These are phyloP conservation scores for Phytophthora capsici DNA, from an alignment of 352 stramenopile species.

Conservation along the genomic window DNA sequence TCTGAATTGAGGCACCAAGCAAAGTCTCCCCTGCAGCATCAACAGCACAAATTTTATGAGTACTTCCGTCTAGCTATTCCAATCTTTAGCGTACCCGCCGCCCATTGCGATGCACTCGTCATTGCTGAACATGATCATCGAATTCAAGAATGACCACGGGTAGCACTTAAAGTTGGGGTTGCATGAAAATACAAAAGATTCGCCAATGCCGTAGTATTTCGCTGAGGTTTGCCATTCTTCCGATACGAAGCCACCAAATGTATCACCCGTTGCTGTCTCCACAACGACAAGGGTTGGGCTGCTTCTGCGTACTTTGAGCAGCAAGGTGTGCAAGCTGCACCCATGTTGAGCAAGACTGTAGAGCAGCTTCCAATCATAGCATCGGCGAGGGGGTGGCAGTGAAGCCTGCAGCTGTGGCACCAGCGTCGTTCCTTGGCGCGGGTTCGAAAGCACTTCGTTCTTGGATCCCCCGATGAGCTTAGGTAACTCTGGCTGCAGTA, in stretches of 20 bases:
- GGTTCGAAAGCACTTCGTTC: constrained; percentile 46
- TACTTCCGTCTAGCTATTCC: neutral
- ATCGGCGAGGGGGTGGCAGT: constrained; percentile 50
- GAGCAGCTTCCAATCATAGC: constrained; percentile 73
- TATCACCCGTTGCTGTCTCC: constrained; percentile 64
- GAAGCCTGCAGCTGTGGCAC: constrained; percentile 69
- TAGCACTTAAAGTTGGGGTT: constrained; percentile 67
- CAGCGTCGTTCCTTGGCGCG: constrained; percentile 38
- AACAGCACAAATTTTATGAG: neutral
- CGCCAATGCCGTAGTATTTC: constrained; percentile 76
- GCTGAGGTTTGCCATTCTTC: constrained; percentile 51
- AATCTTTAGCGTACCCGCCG: constrained; percentile 53
- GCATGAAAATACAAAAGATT: constrained; percentile 79
- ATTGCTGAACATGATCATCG: constrained; percentile 81
- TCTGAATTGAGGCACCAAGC: constrained; percentile 75
- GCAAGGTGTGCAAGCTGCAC: constrained; percentile 68
- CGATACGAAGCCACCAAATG: constrained; percentile 70
- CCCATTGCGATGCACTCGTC: constrained; percentile 75
- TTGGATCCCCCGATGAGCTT: constrained; percentile 54
- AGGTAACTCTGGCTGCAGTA: constrained; percentile 39
- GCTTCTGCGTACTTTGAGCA: constrained; percentile 48
- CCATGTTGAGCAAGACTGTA: constrained; percentile 73
- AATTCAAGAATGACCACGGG: constrained; percentile 63
- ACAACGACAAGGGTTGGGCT: constrained; percentile 63
- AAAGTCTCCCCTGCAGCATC: constrained; percentile 51